Conservation (phyloP, 1,284 basidiomycete genomes). For the Anthracocystis panici-leucophaei region DNA sequence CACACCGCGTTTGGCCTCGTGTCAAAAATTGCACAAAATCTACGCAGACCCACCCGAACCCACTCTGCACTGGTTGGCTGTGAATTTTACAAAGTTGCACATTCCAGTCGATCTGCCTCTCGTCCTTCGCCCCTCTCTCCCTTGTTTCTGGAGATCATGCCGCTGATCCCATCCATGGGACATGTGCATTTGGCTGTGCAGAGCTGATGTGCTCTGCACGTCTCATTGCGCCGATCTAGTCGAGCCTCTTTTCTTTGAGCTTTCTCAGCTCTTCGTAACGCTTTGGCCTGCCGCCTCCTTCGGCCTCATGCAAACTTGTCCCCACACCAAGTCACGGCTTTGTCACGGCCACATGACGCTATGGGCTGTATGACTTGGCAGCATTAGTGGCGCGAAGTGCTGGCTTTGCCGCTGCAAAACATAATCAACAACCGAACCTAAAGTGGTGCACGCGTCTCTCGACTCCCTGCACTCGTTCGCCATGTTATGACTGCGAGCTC, state of each 20-base stretch:
- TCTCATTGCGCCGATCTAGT: background rate
- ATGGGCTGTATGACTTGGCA: too few species aligned
- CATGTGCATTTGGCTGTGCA: background rate
- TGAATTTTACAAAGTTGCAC: background rate
- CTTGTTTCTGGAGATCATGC: background rate
- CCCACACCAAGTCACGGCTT: background rate
- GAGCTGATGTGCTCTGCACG: background rate
- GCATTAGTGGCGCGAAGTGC: too few species aligned
- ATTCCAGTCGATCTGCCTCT: constrained; percentile 12
- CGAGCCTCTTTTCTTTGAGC: background rate
- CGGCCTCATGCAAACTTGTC: background rate
- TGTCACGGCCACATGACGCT: background rate
- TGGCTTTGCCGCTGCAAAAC: background rate
- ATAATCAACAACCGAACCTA: background rate
- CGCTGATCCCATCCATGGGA: background rate
- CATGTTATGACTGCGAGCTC: too few species aligned
- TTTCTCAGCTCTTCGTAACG: background rate
- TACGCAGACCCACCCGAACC: background rate
- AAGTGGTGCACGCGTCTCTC: constrained; percentile 6
- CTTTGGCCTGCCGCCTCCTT: background rate
- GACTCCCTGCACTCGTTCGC: background rate
- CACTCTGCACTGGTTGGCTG: too few species aligned
- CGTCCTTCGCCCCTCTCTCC: background rate
- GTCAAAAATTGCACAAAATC: constrained; percentile 12
- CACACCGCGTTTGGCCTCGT: constrained; percentile 6